phyloP scores from a whole-genome alignment of 805 yeast species.

The Dipodascopsis uninucleata region DNA sequence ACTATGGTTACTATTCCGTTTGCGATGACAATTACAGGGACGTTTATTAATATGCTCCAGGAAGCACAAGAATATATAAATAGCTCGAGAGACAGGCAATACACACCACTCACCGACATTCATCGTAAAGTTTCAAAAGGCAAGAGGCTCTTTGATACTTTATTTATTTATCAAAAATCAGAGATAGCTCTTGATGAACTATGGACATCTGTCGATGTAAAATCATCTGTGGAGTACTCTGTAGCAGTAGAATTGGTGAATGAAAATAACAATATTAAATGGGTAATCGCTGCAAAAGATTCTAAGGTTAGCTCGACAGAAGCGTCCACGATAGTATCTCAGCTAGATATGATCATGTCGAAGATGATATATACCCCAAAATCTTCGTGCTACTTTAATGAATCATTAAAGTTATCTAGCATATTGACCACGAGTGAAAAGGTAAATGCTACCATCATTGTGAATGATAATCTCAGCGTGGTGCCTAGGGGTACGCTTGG shows the following conservation, averaged over 20 bases:
- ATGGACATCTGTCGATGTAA: conserved; percentile 15
- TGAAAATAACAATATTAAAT: conserved; percentile 2
- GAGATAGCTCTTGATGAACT: background rate
- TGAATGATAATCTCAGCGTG: too few species aligned
- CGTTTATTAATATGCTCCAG: conserved; percentile 12
- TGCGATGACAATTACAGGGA: conserved; percentile 1
- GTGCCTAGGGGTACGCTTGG: too few species aligned
- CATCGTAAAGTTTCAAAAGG: conserved; percentile 8
- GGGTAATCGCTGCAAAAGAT: conserved; percentile 18
- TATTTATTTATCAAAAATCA: conserved; percentile 24
- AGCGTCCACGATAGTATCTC: conserved; percentile 1
- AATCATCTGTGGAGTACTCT: conserved; percentile 22
- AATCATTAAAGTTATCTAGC: too few species aligned
- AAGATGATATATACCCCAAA: conserved; percentile 4
- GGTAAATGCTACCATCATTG: too few species aligned
- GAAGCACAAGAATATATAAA: conserved; percentile 5
- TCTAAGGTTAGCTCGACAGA: conserved; percentile 1
- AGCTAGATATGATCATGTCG: conserved; percentile 11
- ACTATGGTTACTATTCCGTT: conserved; percentile 26
- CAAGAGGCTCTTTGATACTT: conserved; percentile 25
- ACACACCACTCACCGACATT: conserved; percentile 6
- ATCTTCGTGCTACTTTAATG: background rate
- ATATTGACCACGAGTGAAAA: too few species aligned
- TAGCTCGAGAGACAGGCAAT: conserved; percentile 10
- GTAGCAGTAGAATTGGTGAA: conserved; percentile 25